These are phyloP conservation scores for Magnaporthiopsis poae DNA, from an alignment of 2,329 filamentous ascomycete species.

Conservation along the genomic window DNA sequence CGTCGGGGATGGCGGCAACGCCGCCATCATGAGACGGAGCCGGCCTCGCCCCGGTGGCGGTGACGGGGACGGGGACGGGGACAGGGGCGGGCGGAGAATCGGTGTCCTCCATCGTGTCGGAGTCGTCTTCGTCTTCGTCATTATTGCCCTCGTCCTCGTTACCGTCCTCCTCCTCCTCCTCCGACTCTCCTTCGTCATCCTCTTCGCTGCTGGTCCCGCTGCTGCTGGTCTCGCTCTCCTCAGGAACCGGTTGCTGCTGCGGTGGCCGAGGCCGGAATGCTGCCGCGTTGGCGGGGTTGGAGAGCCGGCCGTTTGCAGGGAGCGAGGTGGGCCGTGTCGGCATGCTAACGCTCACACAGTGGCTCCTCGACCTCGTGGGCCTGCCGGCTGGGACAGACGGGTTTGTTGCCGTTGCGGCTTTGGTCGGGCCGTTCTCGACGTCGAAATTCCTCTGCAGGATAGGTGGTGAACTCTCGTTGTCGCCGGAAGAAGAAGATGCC, in stretches of 20 bases:
- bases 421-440: neutral
- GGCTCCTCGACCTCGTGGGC: neutral
- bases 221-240: conserved; percentile 10
- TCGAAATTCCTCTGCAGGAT: neutral
- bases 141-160: neutral
- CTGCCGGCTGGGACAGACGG: neutral
- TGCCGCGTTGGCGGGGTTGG: neutral
- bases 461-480: neutral
- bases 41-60: neutral
- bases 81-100: neutral
- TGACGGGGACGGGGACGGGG: neutral
- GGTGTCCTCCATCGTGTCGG: neutral
- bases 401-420: neutral
- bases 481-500: neutral
- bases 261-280: conserved; percentile 1
- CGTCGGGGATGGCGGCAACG: neutral
- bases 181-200: conserved; percentile 5
- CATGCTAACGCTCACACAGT: neutral
- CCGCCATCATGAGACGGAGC: neutral
- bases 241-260: neutral
- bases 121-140: neutral
- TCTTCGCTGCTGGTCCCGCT: neutral
- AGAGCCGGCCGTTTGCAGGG: neutral
- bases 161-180: conserved; percentile 12
- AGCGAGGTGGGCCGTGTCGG: neutral